Conservation (phyloP, 192 early-diverging fungal genomes). For the Podila epicladia region DNA sequence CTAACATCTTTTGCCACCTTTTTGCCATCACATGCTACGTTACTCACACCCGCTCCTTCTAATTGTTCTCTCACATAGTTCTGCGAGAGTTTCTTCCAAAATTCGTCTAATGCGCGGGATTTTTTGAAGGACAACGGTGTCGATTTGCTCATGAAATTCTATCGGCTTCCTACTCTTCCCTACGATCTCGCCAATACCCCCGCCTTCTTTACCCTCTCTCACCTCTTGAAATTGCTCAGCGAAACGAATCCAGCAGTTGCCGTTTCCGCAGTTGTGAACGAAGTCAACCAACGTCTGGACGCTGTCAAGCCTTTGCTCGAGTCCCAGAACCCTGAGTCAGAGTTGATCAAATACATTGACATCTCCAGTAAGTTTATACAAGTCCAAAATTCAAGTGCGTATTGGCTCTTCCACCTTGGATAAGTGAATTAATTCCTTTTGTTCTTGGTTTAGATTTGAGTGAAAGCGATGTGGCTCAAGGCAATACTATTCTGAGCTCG, state of each 20-base stretch:
- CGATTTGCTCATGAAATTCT: constrained; percentile 69
- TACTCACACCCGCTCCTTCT: neutral
- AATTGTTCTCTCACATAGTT: constrained; percentile 57
- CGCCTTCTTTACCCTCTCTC: constrained; percentile 73
- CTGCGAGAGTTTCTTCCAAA: constrained; percentile 88
- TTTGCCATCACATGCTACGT: neutral
- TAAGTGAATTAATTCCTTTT: neutral
- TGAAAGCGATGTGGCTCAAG: constrained; percentile 45
- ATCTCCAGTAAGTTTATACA: constrained; percentile 57
- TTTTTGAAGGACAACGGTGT: constrained; percentile 75
- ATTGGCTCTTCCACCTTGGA: too few relatives aligned
- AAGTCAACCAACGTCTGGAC: constrained; percentile 58
- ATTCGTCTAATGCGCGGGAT: constrained; percentile 75
- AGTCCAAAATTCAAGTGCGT: neutral
- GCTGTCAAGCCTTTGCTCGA: constrained; percentile 59
- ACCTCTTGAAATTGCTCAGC: constrained; percentile 74
- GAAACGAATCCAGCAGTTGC: constrained; percentile 70
- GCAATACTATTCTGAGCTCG: constrained; percentile 61
- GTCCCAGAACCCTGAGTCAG: constrained; percentile 34
- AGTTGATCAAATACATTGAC: constrained; percentile 69
- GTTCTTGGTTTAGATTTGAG: constrained; percentile 49
- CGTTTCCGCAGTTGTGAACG: constrained; percentile 61
- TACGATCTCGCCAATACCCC: constrained; percentile 74
- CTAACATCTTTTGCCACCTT: neutral
- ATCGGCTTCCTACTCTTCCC: constrained; percentile 73